A percentile compares a stretch with the other conserved stretches of the same genome.
Conservation (phyloP, 148 eudicot genomes). For the Silene conica region DNA sequence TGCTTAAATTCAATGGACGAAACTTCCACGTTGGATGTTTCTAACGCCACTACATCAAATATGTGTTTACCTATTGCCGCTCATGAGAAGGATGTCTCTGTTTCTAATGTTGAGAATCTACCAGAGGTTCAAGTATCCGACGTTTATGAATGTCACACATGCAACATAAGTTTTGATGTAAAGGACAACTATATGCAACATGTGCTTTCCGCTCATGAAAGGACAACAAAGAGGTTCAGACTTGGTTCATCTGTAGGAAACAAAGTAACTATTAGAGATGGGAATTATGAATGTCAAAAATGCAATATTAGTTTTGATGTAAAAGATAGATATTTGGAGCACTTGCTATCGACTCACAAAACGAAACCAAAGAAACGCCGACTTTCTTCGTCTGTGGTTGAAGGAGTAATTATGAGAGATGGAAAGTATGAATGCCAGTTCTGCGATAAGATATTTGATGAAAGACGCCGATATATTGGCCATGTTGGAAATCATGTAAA, state of each 20-base stretch:
- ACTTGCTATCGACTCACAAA: conserved; percentile 3
- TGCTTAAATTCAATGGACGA: conserved; percentile 19
- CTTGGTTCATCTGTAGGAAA: conserved; percentile 43
- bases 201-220: conserved; percentile 45
- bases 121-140: conserved; percentile 53
- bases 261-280: conserved; percentile 45
- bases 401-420: conserved; percentile 46
- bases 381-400: conserved; percentile 38
- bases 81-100: conserved; percentile 27
- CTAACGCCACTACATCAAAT: conserved; percentile 26
- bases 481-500: conserved; percentile 59
- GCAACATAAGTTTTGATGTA: conserved; percentile 49
- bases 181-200: conserved; percentile 51
- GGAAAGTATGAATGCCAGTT: conserved; percentile 56
- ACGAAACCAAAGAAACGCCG: conserved; percentile 34
- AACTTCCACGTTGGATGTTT: conserved; percentile 14
- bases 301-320: neutral
- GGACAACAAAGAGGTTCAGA: conserved; percentile 42
- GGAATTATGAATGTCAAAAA: conserved; percentile 38
- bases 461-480: conserved; percentile 45
- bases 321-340: neutral
- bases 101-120: conserved; percentile 48
- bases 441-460: conserved; percentile 53
- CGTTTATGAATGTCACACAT: conserved; percentile 55
- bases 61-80: conserved; percentile 18